These are phyloP conservation scores for Solanum commersonii DNA, from an alignment of 257 asterid species.

Conservation along the genomic window DNA sequence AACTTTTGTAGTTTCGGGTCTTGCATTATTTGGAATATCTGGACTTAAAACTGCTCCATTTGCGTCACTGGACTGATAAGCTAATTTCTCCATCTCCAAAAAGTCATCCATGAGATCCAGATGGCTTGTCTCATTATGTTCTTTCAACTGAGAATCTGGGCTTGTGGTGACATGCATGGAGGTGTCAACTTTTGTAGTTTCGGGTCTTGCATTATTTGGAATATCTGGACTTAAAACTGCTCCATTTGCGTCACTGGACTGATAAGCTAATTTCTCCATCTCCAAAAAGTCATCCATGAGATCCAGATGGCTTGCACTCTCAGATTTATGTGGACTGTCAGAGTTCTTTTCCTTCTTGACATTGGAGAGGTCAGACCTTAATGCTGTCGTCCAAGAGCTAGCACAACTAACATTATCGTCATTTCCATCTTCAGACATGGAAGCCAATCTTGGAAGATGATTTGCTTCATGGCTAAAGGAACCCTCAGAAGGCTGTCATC, in stretches of 20 bases:
- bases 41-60: constrained; percentile 25
- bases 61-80: constrained; percentile 41
- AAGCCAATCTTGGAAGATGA: constrained; percentile 52
- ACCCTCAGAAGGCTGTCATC: constrained; percentile 27
- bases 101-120: constrained; percentile 91
- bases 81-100: constrained; percentile 95
- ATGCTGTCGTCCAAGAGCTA: constrained; percentile 67
- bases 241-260: constrained; percentile 36
- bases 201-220: constrained; percentile 27
- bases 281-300: constrained; percentile 97
- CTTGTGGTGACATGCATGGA: constrained; percentile 21
- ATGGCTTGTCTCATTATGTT: constrained; percentile 28
- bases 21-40: constrained; percentile 18
- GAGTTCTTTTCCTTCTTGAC: constrained; percentile 52
- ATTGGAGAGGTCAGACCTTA: constrained; percentile 49
- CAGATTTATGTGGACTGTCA: constrained; percentile 52
- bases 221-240: constrained; percentile 18
- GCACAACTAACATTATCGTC: constrained; percentile 64
- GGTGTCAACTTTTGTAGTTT: constrained; percentile 16
- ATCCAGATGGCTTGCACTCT: constrained; percentile 48
- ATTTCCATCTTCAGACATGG: constrained; percentile 77
- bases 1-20: constrained; percentile 17
- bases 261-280: constrained; percentile 88
- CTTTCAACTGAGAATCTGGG: constrained; percentile 17
- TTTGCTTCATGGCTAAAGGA: constrained; percentile 24